Evolutionary conservation across 371 early-diverging fungal species (phyloP), one percentile per base, ranked within the genome.

Genomic region (Syncephalis plumigaleata): DNA sequence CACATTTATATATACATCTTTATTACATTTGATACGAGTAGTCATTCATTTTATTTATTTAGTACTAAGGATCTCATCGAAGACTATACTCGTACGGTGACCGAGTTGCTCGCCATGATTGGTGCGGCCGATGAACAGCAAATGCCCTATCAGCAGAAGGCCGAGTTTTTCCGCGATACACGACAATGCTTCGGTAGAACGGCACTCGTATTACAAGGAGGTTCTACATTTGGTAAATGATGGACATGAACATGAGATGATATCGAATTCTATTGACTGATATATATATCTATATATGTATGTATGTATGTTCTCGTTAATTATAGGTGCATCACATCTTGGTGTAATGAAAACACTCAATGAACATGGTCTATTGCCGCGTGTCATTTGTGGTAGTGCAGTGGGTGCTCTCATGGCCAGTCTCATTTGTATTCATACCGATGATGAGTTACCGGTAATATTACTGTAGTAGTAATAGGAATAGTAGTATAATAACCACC

Each of bases 341-440:
- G 84, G 84, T 36, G 80, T 84, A 0, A 70, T 77, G n/a, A 78
- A 79, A 51, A 67, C 79, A 1, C 61, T 84, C 26, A 59, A 70
- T 50, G 76, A 81, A 40, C 66, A 70, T 51, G 70, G 68, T 0
- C 51, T 82, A 20, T 49, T 84, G 46, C 83, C 84, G 9, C 60
- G 78, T 24, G 75, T 82, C 39, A 77, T 84, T 39, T 71, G 77
- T 54, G 83, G 84, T 15, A 76, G 75, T 1, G 71, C 76, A 8
- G 71, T 76, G 15, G 81, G 84, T 21, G 74, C 81, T 0, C 53
- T 84, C 49, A 73, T 84, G 47, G 84, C 81, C 17, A 77, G 81
- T 2, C 47, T 82, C 13, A 70, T 82, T 13, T 76, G 81, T 54
- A 73, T 74, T 49, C 73, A 75, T 43, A 77, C 73, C 0, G 83